These are phyloP conservation scores for Dillenia suffruticosa DNA, from an alignment of 164 flowering plant genomes.

Conservation along the genomic window DNA sequence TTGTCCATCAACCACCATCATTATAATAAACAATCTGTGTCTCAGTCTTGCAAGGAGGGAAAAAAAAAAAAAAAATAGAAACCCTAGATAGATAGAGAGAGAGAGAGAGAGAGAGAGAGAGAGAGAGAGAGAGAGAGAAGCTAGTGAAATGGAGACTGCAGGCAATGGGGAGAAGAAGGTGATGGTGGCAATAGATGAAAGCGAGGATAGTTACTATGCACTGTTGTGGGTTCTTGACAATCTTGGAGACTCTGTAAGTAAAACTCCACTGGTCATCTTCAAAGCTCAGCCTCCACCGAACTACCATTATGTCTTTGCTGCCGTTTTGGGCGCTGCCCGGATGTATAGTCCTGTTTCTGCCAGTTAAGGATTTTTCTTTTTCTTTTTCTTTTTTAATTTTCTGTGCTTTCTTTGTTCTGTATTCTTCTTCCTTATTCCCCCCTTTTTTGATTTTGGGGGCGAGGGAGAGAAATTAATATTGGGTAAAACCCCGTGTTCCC, in stretches of 20 bases:
- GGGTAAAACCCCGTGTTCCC: too few species aligned
- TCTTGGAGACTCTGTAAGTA: slow-evolving; percentile 19
- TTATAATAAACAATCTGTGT: too few species aligned
- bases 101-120: too few species aligned
- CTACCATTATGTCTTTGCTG: slow-evolving; percentile 5
- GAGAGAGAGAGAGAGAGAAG: too few species aligned
- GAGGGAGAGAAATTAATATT: too few species aligned
- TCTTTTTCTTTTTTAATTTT: background rate
- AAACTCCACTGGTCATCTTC: slow-evolving; percentile 16
- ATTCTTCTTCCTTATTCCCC: background rate
- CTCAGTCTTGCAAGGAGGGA: too few species aligned
- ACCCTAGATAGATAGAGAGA: too few species aligned
- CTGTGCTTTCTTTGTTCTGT: background rate
- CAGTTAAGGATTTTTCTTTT: slow-evolving; percentile 6
- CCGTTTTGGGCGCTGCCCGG: slow-evolving; percentile 15
- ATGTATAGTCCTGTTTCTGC: slow-evolving; percentile 11
- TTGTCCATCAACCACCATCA: too few species aligned
- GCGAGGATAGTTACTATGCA: slow-evolving; percentile 22
- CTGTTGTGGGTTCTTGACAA: slow-evolving; percentile 33
- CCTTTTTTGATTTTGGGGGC: background rate
- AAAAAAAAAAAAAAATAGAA: too few species aligned
- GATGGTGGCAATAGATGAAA: slow-evolving; percentile 34
- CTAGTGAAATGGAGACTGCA: too few species aligned
- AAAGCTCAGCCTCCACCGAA: slow-evolving; percentile 13
- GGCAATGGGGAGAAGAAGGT: slow-evolving; percentile 14